Evolutionary conservation across 1,284 basidiomycete genomes (phyloP).

Genomic region (Naganishia sp.): DNA sequence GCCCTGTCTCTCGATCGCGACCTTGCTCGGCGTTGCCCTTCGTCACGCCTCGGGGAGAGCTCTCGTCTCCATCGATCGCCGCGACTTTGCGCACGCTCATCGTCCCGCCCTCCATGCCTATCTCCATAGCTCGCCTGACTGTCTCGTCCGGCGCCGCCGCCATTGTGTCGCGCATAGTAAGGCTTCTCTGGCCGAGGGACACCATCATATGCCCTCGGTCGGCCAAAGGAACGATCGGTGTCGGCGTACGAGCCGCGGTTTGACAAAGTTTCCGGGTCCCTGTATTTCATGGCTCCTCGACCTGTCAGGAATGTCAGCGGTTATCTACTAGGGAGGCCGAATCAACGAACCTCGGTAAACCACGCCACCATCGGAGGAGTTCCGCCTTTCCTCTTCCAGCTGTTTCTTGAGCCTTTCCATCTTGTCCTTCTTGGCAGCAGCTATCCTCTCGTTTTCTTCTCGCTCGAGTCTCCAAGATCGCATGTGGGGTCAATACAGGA

Average conservation of each 20-base stretch:
- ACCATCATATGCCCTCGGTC: constrained; percentile 23
- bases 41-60: constrained; percentile 13
- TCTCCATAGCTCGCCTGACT: background rate
- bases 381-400: constrained; percentile 42
- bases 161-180: background rate
- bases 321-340: no score
- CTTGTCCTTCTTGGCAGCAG: constrained; percentile 41
- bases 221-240: constrained; percentile 4
- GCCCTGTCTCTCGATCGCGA: constrained; percentile 23
- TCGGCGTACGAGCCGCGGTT: constrained; percentile 7
- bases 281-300: constrained; percentile 52
- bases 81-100: constrained; percentile 26
- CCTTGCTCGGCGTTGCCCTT: constrained; percentile 19
- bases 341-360: constrained; percentile 48
- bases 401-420: constrained; percentile 43
- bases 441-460: constrained; percentile 53
- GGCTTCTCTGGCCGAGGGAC: constrained; percentile 13
- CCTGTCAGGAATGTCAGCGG: constrained; percentile 36
- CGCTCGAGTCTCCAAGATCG: constrained; percentile 43
- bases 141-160: background rate
- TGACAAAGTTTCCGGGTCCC: constrained; percentile 46
- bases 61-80: constrained; percentile 15
- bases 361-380: constrained; percentile 43
- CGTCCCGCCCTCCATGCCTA: constrained; percentile 20
- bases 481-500: background rate